These are phyloP conservation scores for Murraya paniculata DNA, from an alignment of 345 rosid species.

Conservation along the genomic window DNA sequence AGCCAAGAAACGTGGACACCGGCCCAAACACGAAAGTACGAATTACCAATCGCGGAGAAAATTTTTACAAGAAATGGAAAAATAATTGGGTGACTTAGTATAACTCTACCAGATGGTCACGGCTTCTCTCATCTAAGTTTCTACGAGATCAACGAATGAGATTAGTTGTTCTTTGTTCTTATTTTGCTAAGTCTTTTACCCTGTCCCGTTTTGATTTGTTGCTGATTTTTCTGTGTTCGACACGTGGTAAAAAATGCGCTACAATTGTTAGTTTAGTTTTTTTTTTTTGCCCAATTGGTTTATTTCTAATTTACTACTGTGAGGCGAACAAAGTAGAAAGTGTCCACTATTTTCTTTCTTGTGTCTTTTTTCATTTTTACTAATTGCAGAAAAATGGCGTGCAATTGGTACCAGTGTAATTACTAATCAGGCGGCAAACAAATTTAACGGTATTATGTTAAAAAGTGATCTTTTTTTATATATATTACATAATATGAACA, in stretches of 20 bases:
- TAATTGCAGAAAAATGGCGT: too few species aligned
- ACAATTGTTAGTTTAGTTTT: too few species aligned
- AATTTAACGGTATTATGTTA: neutral
- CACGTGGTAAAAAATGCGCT: too few species aligned
- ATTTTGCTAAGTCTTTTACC: neutral
- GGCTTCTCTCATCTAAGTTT: constrained; percentile 22
- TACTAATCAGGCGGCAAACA: neutral
- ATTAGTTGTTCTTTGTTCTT: neutral
- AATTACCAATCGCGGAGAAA: neutral
- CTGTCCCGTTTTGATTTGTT: neutral
- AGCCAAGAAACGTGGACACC: constrained; percentile 4
- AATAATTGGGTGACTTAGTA: neutral
- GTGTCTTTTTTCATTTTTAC: too few species aligned
- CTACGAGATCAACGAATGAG: constrained; percentile 16
- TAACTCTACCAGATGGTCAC: constrained; percentile 1
- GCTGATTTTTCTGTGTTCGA: neutral
- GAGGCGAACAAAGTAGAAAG: too few species aligned
- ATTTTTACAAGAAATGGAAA: too few species aligned
- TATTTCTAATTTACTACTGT: too few species aligned
- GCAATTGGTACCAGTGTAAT: too few species aligned
- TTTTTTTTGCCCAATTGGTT: too few species aligned
- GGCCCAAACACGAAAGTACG: neutral
- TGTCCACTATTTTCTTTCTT: too few species aligned
- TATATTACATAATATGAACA: too few species aligned
- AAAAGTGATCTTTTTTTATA: too few species aligned